Base-by-base conservation (phyloP, 129 eudicot genomes). In the Ambrosia artemisiifolia region DNA sequence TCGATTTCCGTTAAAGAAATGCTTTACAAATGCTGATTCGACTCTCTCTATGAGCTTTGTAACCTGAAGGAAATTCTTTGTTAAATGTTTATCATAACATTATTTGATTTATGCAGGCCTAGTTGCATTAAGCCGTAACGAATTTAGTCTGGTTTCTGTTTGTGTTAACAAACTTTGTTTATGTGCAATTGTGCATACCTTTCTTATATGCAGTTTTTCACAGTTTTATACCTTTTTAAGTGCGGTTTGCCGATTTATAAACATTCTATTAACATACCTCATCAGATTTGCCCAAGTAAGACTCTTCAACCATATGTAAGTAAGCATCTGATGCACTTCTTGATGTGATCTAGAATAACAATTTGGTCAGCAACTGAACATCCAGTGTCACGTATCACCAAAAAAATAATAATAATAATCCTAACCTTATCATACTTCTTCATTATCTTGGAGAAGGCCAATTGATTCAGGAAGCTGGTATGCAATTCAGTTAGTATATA, bases 241-340 rank as follows among this genome's bases (percentile, higher is more conserved):
- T 11, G 54, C 18, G 4, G 4, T 14, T 14, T 48, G 6, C 8
- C 6, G 55, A 49, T n/a, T 14, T 47, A 13, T 49, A 61, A 55
- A 71, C 18, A 49, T 10, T 13, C 20, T 19, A 49, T 36, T 17
- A 46, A 56, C 63, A 65, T 50, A 85, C 90, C 91, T 83, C 91
- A 70, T 86, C 83, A 17, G 85, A 83, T 77, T 76, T 70, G 53
- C 85, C 79, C 10, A 86, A 70, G 48, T 80, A 85, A 63, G 87
- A 85, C 30, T 80, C 82, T 56, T 85, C 91, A 4, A 85, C 83
- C 85, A 77, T 85, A 42, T 60, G 9, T 6, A 60, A 13, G 43
- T 60, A 60, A 60, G 65, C 65, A 60, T 32, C 65, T 11, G 87
- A 80, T 14, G 83, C 85, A 19, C 43, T 73, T 71, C 85, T 83